Evolutionary conservation across 768 basidiomycete genomes (phyloP).

Genomic region (Tricholoma sp.): DNA sequence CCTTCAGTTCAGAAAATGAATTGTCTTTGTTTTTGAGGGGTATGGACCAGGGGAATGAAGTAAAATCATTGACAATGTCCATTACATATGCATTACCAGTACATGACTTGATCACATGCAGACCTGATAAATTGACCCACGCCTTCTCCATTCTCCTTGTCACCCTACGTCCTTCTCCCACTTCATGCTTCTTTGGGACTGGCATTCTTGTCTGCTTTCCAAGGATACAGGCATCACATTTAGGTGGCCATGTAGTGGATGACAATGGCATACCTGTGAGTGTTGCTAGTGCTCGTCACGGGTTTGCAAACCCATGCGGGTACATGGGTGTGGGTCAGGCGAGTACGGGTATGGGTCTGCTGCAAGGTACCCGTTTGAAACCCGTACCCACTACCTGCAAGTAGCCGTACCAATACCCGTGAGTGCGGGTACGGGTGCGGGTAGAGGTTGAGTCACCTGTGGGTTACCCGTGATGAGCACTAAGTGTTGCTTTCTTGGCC

Average conservation of each 20-base stretch:
- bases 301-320: no score
- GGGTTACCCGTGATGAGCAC: no score
- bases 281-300: no score
- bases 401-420: no score
- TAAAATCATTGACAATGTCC: constrained; percentile 31
- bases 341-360: no score
- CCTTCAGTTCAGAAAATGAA: constrained; percentile 17
- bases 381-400: no score
- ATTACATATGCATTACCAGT: constrained; percentile 13
- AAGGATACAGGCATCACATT: constrained; percentile 30
- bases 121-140: constrained; percentile 27
- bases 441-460: no score
- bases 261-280: constrained; percentile 20
- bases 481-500: no score
- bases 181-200: constrained; percentile 25
- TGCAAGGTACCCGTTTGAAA: no score
- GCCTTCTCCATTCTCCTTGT: constrained; percentile 23
- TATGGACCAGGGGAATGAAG: constrained; percentile 26
- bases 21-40: constrained; percentile 25
- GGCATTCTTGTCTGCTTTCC: constrained; percentile 32
- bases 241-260: constrained; percentile 16
- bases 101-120: constrained; percentile 15
- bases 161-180: constrained; percentile 19
- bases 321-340: no score
- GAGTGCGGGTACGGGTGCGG: no score